Base-by-base conservation (phyloP, 805 yeast genomes). In the Nakazawaea peltata region DNA sequence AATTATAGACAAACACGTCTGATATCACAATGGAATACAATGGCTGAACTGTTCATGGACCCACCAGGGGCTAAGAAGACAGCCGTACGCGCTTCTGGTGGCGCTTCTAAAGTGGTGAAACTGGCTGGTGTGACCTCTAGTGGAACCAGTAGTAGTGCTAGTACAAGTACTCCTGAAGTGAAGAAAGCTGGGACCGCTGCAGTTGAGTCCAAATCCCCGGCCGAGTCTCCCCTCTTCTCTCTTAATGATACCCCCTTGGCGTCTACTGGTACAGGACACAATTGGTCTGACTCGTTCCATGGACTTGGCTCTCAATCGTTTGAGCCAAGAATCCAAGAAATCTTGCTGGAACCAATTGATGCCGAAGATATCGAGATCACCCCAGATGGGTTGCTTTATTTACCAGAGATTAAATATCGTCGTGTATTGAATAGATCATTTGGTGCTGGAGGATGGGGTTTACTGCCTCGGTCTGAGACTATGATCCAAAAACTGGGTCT, bases 381-480 rank as follows among this genome's bases (percentile, higher is more conserved):
- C 41, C 97, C 97, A 1, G 98, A 92, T 55, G 97, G 97, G 12
- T 63, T 92, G 33, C 57, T 92, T 6, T 92, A 85, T 49, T 63
- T 92, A 30, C 98, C 98, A 0, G 98, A 92, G 55, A 92, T 92
- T 59, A 90, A 90, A 54, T 92, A 92, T 54, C 73, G 98, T 44
- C 71, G 98, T 30, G 80, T 88, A 16, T 59, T 92, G 45, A 90
- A 90, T 58, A 68, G 69, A 26, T 94, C 97, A 0, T 90, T 92
- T 64, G 98, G 98, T 3, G 96, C 98, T 5, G 98, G 98, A 19
- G 97, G 94, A 2, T 92, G 98, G 98, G 97, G 97, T 1, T 64
- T 92, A 37, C 95, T 94, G 1, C 97, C 98, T 9, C 65, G 98
- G 37, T 77, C 94, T 0, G 90, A 83, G 44, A 81, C 95, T 1